These are phyloP conservation scores for Amylocarpus encephaloides DNA, from an alignment of 2,329 filamentous ascomycete species.

Conservation along the genomic window DNA sequence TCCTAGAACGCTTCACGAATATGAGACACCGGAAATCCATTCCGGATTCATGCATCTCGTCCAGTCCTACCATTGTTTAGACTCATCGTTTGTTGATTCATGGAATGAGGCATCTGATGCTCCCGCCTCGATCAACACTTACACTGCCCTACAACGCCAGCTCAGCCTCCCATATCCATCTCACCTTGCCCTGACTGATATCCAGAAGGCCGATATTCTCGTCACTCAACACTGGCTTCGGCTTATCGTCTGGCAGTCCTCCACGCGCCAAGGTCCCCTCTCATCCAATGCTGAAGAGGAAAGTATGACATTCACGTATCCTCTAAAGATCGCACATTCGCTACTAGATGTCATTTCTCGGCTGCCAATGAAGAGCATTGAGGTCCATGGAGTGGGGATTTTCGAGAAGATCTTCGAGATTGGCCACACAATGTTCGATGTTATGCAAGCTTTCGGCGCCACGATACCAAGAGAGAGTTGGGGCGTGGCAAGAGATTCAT, in stretches of 20 bases:
- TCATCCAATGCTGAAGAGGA: constrained; percentile 52
- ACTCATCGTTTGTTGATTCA: constrained; percentile 55
- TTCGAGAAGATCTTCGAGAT: constrained; percentile 47
- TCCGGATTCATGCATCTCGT: constrained; percentile 55
- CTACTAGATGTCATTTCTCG: constrained; percentile 41
- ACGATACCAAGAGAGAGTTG: constrained; percentile 18
- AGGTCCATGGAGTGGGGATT: constrained; percentile 44
- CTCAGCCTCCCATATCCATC: constrained; percentile 36
- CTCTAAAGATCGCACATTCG: constrained; percentile 55
- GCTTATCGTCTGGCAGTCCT: constrained; percentile 67
- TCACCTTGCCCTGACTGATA: constrained; percentile 42
- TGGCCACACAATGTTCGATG: constrained; percentile 39
- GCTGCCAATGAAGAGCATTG: constrained; percentile 37
- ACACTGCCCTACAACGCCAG: constrained; percentile 46
- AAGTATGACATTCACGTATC: constrained; percentile 56
- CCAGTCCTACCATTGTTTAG: constrained; percentile 54
- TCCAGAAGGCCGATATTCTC: constrained; percentile 62
- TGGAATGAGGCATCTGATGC: constrained; percentile 55
- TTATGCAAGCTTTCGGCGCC: constrained; percentile 34
- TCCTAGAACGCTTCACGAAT: constrained; percentile 45
- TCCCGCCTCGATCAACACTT: constrained; percentile 29
- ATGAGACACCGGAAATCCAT: constrained; percentile 47
- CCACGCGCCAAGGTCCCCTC: constrained; percentile 58
- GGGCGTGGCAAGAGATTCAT: constrained; percentile 35
- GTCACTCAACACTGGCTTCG: constrained; percentile 66